These are phyloP conservation scores for Saccharomyces cerevisiae DNA, from an alignment of 805 yeast genomes.

Conservation along the genomic window DNA sequence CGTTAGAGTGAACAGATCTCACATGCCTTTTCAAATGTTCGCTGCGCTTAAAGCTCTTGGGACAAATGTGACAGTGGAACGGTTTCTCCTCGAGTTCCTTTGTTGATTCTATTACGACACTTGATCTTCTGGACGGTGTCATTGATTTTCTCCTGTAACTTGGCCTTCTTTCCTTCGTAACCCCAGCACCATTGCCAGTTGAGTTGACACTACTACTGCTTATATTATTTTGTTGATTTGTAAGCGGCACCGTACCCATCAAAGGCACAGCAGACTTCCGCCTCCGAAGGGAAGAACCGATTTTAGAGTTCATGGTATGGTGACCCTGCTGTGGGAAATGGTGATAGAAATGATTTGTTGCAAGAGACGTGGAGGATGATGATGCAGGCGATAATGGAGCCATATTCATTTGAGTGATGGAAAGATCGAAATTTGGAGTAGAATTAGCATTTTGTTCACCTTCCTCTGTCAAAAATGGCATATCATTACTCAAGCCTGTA, in stretches of 20 bases:
- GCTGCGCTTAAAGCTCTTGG: constrained; percentile 46
- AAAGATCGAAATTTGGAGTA: constrained; percentile 4
- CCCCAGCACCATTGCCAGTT: background rate
- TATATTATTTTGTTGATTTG: background rate
- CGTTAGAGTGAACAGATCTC: constrained; percentile 55
- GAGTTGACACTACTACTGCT: background rate
- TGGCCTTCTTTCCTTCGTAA: background rate
- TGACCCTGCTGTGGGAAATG: background rate
- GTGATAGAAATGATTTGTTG: background rate
- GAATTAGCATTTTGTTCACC: constrained; percentile 5
- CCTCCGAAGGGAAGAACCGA: background rate
- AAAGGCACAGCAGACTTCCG: background rate
- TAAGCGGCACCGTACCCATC: background rate
- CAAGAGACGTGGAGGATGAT: background rate
- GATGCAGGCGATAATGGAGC: background rate
- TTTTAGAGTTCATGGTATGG: background rate
- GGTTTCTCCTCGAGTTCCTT: constrained; percentile 27
- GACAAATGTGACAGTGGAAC: constrained; percentile 32
- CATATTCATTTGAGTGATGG: background rate
- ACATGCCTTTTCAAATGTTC: constrained; percentile 63
- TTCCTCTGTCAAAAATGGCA: constrained; percentile 1
- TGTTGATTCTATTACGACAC: background rate
- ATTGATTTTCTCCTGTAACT: background rate
- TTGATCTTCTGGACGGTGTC: background rate
- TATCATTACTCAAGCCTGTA: constrained; percentile 7